Evolutionary conservation across 352 stramenopile genomes (phyloP), one percentile per base, ranked within the genome.

Genomic region (Pythium phragmitis): DNA sequence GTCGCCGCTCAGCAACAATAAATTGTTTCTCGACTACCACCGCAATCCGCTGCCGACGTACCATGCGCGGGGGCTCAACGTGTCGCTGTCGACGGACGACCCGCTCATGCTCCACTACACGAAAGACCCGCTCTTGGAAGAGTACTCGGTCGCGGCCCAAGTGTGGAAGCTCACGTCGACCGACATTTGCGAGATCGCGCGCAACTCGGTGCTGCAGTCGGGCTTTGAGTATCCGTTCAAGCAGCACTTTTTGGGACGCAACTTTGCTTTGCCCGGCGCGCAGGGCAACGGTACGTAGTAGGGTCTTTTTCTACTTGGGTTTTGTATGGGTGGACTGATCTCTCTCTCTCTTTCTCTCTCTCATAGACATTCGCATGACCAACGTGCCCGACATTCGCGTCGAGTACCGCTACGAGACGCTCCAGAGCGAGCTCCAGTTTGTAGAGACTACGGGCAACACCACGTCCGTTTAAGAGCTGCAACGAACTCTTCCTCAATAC

Each of bases 81-180:
- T 99, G 19, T 98, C 96, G 13, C 74, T 99, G 28, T 99, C 93
- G 47, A 99, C 98, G 14, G 98, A 99, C 67, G 97, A 99, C 75
- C 98, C 98, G 11, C 79, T 99, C 26, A 89, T 99, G 76, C 95
- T 99, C 37, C 98, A 99, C 74, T 98, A 99, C 85, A 98, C 95
- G 13, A 98, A 99, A 69, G 97, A 99, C 72, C 86, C 98, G 26
- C 74, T 99, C 33, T 73, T 99, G 16, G 98, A 99, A 79, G 91
- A 98, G 59, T 98, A 98, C 70, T 97, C 78, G 57, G 85, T 97
- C 21, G 93, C 92, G 76, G 81, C 87, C 4, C 89, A 98, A 63
- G 91, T 98, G 39, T 98, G 93, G 92, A 97, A 97, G 70, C 79
- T 98, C 54, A 98, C 90, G 26, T 96, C 97, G 63, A 97, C 96